A percentile compares a stretch with the other conserved stretches of the same genome.
These are phyloP conservation scores for Pichia sp. DNA, from an alignment of 1,139 yeast species.

Conservation along the genomic window DNA sequence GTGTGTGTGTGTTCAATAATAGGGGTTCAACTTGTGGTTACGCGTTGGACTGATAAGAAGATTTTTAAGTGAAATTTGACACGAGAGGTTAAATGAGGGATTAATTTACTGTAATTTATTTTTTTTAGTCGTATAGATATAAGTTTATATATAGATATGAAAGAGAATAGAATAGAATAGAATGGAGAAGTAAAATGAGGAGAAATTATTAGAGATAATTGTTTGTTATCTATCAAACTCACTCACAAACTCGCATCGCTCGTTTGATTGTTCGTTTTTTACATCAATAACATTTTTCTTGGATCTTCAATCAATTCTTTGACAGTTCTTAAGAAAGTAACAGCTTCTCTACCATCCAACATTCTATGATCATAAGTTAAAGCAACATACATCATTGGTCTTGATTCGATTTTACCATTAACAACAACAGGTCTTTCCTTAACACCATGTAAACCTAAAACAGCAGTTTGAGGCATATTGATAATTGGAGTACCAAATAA, in stretches of 20 bases:
- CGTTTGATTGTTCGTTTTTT: too few relatives aligned
- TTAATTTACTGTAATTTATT: too few relatives aligned
- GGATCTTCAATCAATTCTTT: constrained; percentile 99
- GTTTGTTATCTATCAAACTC: background rate
- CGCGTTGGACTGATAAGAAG: too few relatives aligned
- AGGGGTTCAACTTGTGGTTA: too few relatives aligned
- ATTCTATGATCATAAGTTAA: constrained; percentile 97
- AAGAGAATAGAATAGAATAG: background rate
- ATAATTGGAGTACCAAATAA: constrained; percentile 97
- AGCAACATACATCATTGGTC: constrained; percentile 99
- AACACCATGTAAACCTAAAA: constrained; percentile 93
- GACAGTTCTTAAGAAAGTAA: constrained; percentile 88
- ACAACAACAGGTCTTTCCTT: constrained; percentile 92
- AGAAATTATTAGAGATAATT: background rate
- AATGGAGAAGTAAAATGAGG: background rate
- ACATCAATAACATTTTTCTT: constrained; percentile 84
- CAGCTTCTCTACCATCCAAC: constrained; percentile 98
- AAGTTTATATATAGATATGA: background rate
- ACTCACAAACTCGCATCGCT: too few relatives aligned
- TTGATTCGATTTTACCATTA: constrained; percentile 88
- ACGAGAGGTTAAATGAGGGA: too few relatives aligned
- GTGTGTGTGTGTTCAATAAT: too few relatives aligned
- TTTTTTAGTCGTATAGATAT: too few relatives aligned
- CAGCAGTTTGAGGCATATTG: constrained; percentile 97
- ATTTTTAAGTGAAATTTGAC: too few relatives aligned